Conservation (phyloP, 2,329 filamentous ascomycete genomes). For the Alternaria sp. region DNA sequence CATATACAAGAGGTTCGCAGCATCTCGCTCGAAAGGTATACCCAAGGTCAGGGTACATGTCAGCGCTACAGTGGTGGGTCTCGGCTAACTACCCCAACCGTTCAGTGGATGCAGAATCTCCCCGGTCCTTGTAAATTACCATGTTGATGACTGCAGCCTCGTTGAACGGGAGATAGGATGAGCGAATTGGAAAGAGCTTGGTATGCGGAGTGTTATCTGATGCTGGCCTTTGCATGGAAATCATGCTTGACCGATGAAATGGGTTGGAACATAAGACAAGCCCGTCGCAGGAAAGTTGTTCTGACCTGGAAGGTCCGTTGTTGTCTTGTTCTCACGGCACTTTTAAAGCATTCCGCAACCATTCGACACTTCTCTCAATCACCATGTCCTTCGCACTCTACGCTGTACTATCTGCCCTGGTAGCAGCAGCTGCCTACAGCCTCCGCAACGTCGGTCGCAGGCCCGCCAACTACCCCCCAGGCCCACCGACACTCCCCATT, state of each 20-base stretch:
- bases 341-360: not conserved
- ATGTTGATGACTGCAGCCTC: not conserved
- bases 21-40: not conserved
- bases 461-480: slow-evolving; percentile 54
- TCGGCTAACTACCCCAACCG: not conserved
- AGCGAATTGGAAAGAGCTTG: too few species aligned
- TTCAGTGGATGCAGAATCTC: not conserved
- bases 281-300: not conserved
- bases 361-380: not conserved
- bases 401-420: not conserved
- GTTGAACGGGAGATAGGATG: not conserved
- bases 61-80: not conserved
- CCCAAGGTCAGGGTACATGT: not conserved
- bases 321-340: too few species aligned
- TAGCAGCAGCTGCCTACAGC: slow-evolving; percentile 4
- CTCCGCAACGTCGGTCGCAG: slow-evolving; percentile 29
- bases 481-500: slow-evolving; percentile 59
- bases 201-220: not conserved
- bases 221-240: not conserved
- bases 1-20: not conserved
- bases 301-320: not conserved
- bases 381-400: slow-evolving; percentile 8
- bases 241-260: not conserved
- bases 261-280: not conserved
- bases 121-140: not conserved